phyloP scores from a whole-genome alignment of 2,329 filamentous ascomycete genomes.

The Sclerotinia spermophila region DNA sequence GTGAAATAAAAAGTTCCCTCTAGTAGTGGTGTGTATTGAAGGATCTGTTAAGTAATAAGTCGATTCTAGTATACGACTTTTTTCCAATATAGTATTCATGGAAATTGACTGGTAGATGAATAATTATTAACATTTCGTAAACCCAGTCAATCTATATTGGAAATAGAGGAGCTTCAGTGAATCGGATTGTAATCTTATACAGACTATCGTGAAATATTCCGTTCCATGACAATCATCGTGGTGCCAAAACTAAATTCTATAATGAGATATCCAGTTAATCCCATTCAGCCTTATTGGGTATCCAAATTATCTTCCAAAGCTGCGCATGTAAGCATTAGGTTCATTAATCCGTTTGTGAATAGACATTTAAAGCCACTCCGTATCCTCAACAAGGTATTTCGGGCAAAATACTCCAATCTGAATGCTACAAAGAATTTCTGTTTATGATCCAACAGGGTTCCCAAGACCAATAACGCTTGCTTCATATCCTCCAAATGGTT shows the following conservation, averaged over 20 bases:
- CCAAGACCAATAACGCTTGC: neutral
- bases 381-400: neutral
- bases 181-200: neutral
- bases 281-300: neutral
- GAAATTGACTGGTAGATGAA: accelerated
- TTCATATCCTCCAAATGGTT: too few species aligned
- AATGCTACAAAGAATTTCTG: neutral
- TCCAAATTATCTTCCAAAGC: too few species aligned
- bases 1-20: neutral
- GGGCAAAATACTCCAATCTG: neutral
- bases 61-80: accelerated
- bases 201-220: neutral
- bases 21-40: neutral
- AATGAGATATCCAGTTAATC: accelerated
- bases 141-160: too few species aligned
- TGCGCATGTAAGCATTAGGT: neutral
- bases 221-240: neutral
- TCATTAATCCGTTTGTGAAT: neutral
- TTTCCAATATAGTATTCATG: neutral
- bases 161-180: neutral
- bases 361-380: too few species aligned
- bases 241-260: neutral
- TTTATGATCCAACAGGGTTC: neutral
- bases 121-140: neutral
- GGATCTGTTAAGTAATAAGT: accelerated